Conservation (phyloP, 805 yeast species). For the Pichia phayaonensis region DNA sequence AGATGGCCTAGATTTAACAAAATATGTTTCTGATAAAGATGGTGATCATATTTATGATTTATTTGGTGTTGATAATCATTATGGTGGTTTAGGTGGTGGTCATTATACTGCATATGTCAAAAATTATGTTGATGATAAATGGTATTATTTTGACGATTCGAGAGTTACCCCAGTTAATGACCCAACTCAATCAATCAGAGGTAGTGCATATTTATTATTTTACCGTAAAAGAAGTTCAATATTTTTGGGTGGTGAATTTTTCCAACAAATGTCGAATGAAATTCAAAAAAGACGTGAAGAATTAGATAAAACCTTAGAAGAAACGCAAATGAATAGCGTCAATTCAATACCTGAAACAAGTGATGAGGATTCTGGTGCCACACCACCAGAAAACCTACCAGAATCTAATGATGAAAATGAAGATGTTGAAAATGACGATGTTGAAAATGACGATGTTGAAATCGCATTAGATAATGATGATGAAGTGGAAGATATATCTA, state of each 20-base stretch:
- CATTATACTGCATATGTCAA: conserved; percentile 90
- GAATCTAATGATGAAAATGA: neutral
- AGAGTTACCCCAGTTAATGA: conserved; percentile 49
- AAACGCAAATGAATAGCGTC: neutral
- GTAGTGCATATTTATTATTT: conserved; percentile 83
- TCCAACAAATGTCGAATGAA: conserved; percentile 33
- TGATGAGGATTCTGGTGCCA: conserved; percentile 3
- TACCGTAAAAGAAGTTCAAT: conserved; percentile 50
- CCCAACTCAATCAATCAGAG: conserved; percentile 54
- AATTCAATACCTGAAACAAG: neutral
- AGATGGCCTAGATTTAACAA: conserved; percentile 64
- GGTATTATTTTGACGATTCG: conserved; percentile 92
- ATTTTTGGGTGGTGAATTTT: conserved; percentile 41
- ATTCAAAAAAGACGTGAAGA: conserved; percentile 26
- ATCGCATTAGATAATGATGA: neutral
- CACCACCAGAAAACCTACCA: neutral
- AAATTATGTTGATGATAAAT: conserved; percentile 64
- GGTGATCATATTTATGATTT: conserved; percentile 60
- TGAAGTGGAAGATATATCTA: neutral
- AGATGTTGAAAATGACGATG: neutral
- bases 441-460: neutral
- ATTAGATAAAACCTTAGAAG: conserved; percentile 2
- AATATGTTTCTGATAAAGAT: conserved; percentile 40
- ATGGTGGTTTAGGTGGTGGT: conserved; percentile 95
- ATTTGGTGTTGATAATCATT: conserved; percentile 91